Conservation (phyloP, 1,284 basidiomycete species). For the Coriolopsis trogii region DNA sequence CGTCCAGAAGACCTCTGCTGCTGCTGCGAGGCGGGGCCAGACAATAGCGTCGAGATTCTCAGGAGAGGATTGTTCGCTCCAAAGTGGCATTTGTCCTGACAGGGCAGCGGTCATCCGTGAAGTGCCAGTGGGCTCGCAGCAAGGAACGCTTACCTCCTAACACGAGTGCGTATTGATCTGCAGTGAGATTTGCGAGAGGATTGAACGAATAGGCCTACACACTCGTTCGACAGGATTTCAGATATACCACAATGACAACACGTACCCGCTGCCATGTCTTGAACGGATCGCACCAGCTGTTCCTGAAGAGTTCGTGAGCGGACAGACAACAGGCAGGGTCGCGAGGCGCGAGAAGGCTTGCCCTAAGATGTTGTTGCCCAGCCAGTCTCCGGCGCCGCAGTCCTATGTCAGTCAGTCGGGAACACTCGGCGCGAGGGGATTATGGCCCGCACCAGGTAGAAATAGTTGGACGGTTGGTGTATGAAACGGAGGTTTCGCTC, state of each 20-base stretch:
- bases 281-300: constrained; percentile 72
- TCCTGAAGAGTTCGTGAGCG: constrained; percentile 25
- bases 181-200: constrained; percentile 59
- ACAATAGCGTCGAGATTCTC: constrained; percentile 70
- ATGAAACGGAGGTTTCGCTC: constrained; percentile 24
- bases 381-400: constrained; percentile 79
- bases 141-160: constrained; percentile 58
- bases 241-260: neutral
- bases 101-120: neutral
- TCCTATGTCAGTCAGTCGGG: constrained; percentile 47
- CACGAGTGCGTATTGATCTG: constrained; percentile 50
- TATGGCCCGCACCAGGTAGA: constrained; percentile 28
- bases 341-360: constrained; percentile 1
- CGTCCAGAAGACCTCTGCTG: constrained; percentile 83
- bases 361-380: constrained; percentile 48
- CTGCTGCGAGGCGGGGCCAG: constrained; percentile 78
- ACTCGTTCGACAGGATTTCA: neutral
- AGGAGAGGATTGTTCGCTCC: constrained; percentile 76
- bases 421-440: constrained; percentile 14
- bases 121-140: neutral
- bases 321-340: neutral
- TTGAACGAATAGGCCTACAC: constrained; percentile 67
- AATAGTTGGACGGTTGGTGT: constrained; percentile 31
- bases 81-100: constrained; percentile 61
- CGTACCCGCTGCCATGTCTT: constrained; percentile 68